Evolutionary conservation across 495 filamentous ascomycete species (phyloP).

Genomic region (Neurospora sp.): DNA sequence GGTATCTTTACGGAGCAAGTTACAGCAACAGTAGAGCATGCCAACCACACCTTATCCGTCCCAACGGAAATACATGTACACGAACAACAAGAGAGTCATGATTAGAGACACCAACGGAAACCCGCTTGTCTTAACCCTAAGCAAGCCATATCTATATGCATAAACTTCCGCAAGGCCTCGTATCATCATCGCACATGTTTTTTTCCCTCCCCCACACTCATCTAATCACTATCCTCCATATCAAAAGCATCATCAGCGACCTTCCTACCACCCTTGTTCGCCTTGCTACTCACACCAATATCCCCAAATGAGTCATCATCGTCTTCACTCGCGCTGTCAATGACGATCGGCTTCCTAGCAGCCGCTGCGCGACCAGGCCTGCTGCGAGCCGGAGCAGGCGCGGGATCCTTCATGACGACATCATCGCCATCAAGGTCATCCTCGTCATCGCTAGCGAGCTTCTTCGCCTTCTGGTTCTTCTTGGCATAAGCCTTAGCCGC

Average conservation of each 20-base stretch:
- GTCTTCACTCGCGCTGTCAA: slow-evolving; percentile 24
- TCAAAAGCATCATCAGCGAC: slow-evolving; percentile 13
- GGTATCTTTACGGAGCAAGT: neutral
- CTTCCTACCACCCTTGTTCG: slow-evolving; percentile 21
- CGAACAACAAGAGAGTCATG: neutral
- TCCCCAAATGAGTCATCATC: slow-evolving; percentile 33
- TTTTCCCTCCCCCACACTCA: neutral
- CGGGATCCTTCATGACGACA: slow-evolving; percentile 22
- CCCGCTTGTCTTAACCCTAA: neutral
- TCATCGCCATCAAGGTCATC: slow-evolving; percentile 36
- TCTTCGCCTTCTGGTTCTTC: slow-evolving; percentile 51
- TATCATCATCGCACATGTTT: neutral
- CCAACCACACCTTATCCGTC: neutral
- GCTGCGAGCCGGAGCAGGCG: slow-evolving; percentile 29
- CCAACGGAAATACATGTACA: neutral
- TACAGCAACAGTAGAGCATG: neutral
- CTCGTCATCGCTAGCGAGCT: slow-evolving; percentile 28
- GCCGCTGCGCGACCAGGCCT: slow-evolving; percentile 38
- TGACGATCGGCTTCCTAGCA: slow-evolving; percentile 28
- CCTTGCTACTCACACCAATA: slow-evolving; percentile 22
- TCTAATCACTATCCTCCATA: slow-evolving; percentile 19
- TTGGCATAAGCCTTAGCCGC: slow-evolving; percentile 76
- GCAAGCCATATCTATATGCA: neutral
- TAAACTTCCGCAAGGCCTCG: neutral
- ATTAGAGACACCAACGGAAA: neutral